These are phyloP conservation scores for Yamadazyma triangularis DNA, from an alignment of 1,139 yeast species.

Conservation along the genomic window DNA sequence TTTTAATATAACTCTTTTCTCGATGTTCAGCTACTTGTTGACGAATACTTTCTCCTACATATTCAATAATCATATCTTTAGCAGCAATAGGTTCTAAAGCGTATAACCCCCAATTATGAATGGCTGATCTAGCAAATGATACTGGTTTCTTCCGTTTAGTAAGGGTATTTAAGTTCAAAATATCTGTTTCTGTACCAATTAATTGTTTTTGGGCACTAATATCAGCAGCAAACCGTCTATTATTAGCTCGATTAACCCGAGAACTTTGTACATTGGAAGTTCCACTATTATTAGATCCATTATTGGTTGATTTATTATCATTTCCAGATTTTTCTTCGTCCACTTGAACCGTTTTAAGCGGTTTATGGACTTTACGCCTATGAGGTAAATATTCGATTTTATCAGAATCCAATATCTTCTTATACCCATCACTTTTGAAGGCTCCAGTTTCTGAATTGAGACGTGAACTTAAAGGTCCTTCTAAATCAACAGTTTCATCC, in stretches of 20 bases:
- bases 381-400: conserved; percentile 81
- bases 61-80: conserved; percentile 95
- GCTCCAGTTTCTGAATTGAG: conserved; percentile 54
- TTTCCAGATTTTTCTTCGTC: conserved; percentile 72
- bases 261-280: conserved; percentile 50
- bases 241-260: conserved; percentile 83
- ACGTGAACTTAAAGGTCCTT: conserved; percentile 23
- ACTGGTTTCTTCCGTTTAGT: conserved; percentile 92
- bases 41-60: conserved; percentile 94
- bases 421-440: conserved; percentile 72
- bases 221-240: conserved; percentile 88
- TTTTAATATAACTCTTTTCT: conserved; percentile 77
- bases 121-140: conserved; percentile 91
- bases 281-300: conserved; percentile 7
- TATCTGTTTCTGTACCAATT: conserved; percentile 78
- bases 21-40: conserved; percentile 94
- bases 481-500: conserved; percentile 20
- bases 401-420: conserved; percentile 65
- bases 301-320: no score
- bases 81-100: conserved; percentile 94
- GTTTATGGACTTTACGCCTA: conserved; percentile 50
- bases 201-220: conserved; percentile 76
- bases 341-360: conserved; percentile 52
- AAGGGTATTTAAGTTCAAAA: conserved; percentile 68
- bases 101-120: conserved; percentile 97